These are phyloP conservation scores for Tolypocladium endophyticum DNA, from an alignment of 2,329 filamentous ascomycete species.

Conservation along the genomic window DNA sequence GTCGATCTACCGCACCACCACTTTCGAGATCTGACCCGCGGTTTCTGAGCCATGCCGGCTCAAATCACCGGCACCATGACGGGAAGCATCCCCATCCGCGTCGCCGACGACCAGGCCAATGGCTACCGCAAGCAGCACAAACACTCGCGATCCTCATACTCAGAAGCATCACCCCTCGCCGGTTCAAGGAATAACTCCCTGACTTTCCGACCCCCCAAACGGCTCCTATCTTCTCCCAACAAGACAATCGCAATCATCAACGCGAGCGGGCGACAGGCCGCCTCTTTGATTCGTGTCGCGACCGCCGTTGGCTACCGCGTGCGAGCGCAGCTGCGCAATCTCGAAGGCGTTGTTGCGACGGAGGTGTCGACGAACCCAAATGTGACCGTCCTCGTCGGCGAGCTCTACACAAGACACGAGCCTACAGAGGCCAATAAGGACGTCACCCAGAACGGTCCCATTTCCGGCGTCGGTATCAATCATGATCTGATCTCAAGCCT, in stretches of 20 bases:
- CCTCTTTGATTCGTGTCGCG: slow-evolving; percentile 87
- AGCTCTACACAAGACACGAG: slow-evolving; percentile 47
- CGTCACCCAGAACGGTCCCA: slow-evolving; percentile 59
- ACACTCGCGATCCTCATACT: slow-evolving; percentile 52
- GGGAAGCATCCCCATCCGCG: slow-evolving; percentile 26
- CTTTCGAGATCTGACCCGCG: background rate
- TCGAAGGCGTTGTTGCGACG: slow-evolving; percentile 76
- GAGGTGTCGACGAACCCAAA: slow-evolving; percentile 78
- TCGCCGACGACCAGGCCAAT: slow-evolving; percentile 23
- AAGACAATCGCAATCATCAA: slow-evolving; percentile 94
- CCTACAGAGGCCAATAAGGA: slow-evolving; percentile 41
- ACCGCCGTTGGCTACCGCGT: slow-evolving; percentile 90
- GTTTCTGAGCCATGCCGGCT: slow-evolving; percentile 23
- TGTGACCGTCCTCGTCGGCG: slow-evolving; percentile 53
- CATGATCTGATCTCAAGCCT: slow-evolving; percentile 62
- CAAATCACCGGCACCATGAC: slow-evolving; percentile 27
- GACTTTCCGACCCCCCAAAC: slow-evolving; percentile 50
- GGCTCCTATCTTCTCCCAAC: slow-evolving; percentile 46
- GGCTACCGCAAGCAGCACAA: slow-evolving; percentile 39
- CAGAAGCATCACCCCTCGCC: slow-evolving; percentile 45
- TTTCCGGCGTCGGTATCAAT: slow-evolving; percentile 57
- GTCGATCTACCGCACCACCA: slow-evolving; percentile 4
- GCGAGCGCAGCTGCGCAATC: slow-evolving; percentile 79
- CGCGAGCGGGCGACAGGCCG: slow-evolving; percentile 88
- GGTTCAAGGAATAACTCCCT: slow-evolving; percentile 47